Evolutionary conservation across 75 land plant species (phyloP), one percentile per base, ranked within the genome.

Genomic region (Ceratopteris richardii): DNA sequence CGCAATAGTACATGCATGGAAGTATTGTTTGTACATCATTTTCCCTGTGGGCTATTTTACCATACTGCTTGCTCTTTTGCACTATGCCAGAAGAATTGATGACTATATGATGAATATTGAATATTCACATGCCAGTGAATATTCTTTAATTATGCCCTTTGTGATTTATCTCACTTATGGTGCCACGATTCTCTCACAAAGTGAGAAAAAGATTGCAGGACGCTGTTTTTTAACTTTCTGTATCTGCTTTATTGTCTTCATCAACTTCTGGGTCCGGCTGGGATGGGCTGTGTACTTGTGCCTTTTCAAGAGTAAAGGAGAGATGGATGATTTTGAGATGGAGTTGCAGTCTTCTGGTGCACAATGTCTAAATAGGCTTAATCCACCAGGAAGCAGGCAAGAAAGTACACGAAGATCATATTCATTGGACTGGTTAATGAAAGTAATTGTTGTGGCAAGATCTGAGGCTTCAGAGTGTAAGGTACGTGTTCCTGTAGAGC

Each of bases 191-290:
- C 16, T 59, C 31, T 43, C 75, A 6, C 27, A 20, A 0, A 56
- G 22, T 30, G 27, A 66, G 29, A 21, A 36, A 6, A 41, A 48
- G 21, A 31, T 72, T 36, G 37, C 72, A 21, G 75, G 75, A 19
- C 69, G 75, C 13, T 72, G 75, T 60, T 72, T 72, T 56, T 59
- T 72, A 54, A 72, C 75, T 29, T 72, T 72, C 26, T 72, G 75
- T 31, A 40, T 72, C n/a, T 72, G 71, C 28, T 57, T 28, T 42
- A 63, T 72, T 39, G 75, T 72, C 12, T 72, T 66, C 29, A 4
- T 66, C 22, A 55, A 66, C 43, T 72, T 72, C 50, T 72, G 75
- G 75, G 64, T 60, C 29, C 63, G 58, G 16, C 29, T 66, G 63
- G 51, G 75, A 28, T 60, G 42, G 64, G 70, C 75, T 24, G 70